Evolutionary conservation across 2,329 filamentous ascomycete genomes (phyloP), one percentile per base, ranked within the genome.

Genomic region (Monosporascus sp.): DNA sequence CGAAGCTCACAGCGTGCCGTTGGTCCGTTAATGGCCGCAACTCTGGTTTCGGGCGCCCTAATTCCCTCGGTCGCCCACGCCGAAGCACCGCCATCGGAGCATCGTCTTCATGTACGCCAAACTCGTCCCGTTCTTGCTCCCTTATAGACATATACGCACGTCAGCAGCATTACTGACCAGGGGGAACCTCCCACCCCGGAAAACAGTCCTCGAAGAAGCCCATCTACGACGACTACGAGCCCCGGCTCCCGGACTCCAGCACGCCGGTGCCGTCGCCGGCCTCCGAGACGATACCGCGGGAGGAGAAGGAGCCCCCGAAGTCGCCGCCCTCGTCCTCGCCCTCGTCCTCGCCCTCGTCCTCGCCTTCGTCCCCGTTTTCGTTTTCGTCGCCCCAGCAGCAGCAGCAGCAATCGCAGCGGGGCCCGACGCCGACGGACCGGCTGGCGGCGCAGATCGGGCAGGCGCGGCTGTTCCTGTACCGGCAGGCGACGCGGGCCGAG

Each of bases 361-460:
- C 61, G 47, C 54, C 49, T 34, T 54, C 62, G 44, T 59, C 51
- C n/a, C n/a, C 31, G 31, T 34, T 34, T 5, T 34, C 31, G 11
- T 34, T 5, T 14, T 34, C 14, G 45, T 48, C 26, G 46, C 66
- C 46, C 71, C 70, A 56, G 53, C 59, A 61, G 64, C 61, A 57
- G 64, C 52, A 60, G 59, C 60, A 62, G 64, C 57, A 55, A 53
- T 62, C 68, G 48, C 70, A 70, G 56, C 73, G 76, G 58, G 31
- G 31, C 31, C 90, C 90, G 16, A 91, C 91, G 22, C 91, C 91
- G 16, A 97, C 94, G 60, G 92, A 96, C 73, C 87, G 91, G 49
- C 83, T 99, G 38, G 91, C 94, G 55, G 80, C 80, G 36, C 86
- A 97, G 69, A 87, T 99, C 67, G 85, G 90, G 65, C 82, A 80